These are phyloP conservation scores for Eleusine indica DNA, from an alignment of 176 grass and related monocot genomes.

Conservation along the genomic window DNA sequence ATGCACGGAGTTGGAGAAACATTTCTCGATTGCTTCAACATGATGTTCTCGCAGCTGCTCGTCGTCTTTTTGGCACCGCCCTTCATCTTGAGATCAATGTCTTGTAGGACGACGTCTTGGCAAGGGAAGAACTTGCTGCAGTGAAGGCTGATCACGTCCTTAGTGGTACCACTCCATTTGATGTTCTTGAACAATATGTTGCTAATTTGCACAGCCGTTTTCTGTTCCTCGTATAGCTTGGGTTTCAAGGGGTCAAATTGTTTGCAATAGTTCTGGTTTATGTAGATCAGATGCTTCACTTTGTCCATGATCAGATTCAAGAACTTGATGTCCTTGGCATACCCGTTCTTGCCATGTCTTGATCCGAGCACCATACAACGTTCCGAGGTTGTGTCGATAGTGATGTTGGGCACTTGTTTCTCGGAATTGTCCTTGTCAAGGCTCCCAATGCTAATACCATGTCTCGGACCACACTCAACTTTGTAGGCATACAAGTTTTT, in stretches of 20 bases:
- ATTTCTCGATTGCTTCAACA: neutral
- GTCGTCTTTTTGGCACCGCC: neutral
- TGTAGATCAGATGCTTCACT: neutral
- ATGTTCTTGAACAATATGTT: neutral
- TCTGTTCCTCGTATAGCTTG: neutral
- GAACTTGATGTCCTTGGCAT: slow-evolving; percentile 11
- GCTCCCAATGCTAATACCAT: slow-evolving; percentile 48
- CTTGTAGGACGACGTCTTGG: neutral
- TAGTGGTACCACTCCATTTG: neutral
- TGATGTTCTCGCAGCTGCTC: neutral
- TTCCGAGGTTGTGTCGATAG: neutral
- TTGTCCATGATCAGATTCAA: neutral
- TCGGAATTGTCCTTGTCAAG: neutral
- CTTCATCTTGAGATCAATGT: neutral
- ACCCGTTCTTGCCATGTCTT: neutral
- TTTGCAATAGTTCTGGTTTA: slow-evolving; percentile 5
- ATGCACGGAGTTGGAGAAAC: neutral
- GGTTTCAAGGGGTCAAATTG: neutral
- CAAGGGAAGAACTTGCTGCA: neutral
- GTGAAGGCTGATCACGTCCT: neutral
- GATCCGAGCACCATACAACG: neutral
- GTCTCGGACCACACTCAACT: slow-evolving; percentile 42
- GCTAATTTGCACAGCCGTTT: neutral
- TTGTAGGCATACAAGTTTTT: slow-evolving; percentile 31
- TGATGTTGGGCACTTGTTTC: neutral